Base-by-base conservation (phyloP, 306 rosid genomes). In the Acacia melanoxylon region DNA sequence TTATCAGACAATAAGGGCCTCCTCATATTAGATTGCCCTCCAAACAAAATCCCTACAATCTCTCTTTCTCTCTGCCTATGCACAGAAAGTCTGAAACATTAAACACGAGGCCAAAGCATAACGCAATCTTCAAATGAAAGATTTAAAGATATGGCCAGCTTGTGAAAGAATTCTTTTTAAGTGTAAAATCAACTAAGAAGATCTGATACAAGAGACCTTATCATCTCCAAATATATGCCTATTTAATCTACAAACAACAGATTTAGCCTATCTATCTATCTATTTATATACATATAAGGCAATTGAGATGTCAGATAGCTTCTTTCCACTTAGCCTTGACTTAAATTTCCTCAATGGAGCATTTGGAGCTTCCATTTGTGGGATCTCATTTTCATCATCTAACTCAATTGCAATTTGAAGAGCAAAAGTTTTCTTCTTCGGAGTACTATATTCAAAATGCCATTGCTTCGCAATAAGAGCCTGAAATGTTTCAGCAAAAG, bases 401-500 rank as follows among this genome's bases (percentile, higher is more conserved):
- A 81, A 25, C 33, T 80, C 89, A 49, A 89, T 33, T 16, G 85
- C 51, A 29, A 31, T 31, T 24, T 72, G 87, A 63, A 89, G 82
- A 49, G 84, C 86, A 16, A 48, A 80, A 31, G 68, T 70, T 6
- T 49, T 71, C 91, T 91, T 95, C 62, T 79, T 82, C 27, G 98
- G 98, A 0, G 98, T 94, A 40, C 83, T 86, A 10, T 82, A 91
- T 14, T 88, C 86, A 75, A 94, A 94, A 86, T 94, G 91, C n/a
- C 24, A 73, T 31, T 86, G 76, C 79, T 90, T 87, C 3, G 91
- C 98, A 46, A 78, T 73, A 33, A 85, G 12, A 85, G 90, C 81
- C 96, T 92, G 88, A 83, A 90, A 79, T 67, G 41, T 37, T 37
- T 37, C 1, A 44, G 1, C 19, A 20, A 46, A 69, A 33, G 12